Percentiles rank a stretch among this genome's conserved stretches.
phyloP scores from a whole-genome alignment of 2,329 filamentous ascomycete species.

The Neopestalotiopsis sp. region DNA sequence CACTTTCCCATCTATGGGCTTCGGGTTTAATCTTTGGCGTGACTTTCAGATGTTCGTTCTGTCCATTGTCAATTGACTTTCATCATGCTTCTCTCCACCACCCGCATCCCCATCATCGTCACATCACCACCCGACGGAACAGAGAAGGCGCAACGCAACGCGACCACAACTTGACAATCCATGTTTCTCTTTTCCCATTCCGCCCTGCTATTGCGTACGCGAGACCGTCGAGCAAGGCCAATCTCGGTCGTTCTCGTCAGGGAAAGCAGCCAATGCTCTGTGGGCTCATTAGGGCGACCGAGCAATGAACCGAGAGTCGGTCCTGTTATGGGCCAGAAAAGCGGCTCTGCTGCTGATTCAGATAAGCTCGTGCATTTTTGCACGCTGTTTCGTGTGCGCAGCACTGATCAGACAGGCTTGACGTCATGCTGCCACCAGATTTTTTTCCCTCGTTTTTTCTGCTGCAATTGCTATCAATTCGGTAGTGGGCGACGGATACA shows the following conservation, averaged over 20 bases:
- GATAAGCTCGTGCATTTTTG: slow-evolving; percentile 8
- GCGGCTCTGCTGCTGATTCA: slow-evolving; percentile 16
- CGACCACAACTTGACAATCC: background rate
- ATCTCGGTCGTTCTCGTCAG: slow-evolving; percentile 17
- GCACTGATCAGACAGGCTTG: background rate
- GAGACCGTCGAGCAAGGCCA: background rate
- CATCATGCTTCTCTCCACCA: background rate
- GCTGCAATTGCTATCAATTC: background rate
- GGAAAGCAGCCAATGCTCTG: slow-evolving; percentile 9
- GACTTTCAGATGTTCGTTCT: background rate
- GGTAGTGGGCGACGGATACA: background rate
- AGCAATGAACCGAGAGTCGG: slow-evolving; percentile 22
- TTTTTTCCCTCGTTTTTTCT: background rate
- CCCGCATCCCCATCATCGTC: background rate
- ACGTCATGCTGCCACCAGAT: background rate
- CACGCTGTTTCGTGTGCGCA: slow-evolving; percentile 9
- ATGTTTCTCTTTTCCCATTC: background rate
- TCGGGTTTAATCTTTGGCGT: background rate
- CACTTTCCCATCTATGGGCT: background rate
- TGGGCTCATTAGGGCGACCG: slow-evolving; percentile 18
- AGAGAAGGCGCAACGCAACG: background rate
- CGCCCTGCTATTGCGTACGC: slow-evolving; percentile 1
- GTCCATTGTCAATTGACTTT: background rate
- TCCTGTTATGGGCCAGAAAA: slow-evolving; percentile 22
- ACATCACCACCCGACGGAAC: background rate